Conservation (phyloP, 306 rosid species). For the Benincasa hispida region DNA sequence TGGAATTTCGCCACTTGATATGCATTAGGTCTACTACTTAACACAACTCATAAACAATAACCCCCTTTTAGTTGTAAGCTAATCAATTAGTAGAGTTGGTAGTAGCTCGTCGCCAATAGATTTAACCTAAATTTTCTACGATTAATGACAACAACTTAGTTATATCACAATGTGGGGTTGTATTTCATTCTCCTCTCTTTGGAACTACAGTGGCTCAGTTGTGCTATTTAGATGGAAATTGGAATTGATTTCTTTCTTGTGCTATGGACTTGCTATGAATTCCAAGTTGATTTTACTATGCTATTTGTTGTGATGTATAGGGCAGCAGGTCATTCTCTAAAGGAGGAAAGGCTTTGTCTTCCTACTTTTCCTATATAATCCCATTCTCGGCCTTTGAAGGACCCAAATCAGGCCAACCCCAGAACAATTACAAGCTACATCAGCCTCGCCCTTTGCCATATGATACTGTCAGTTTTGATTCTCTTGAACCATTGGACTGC, state of each 20-base stretch:
- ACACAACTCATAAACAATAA: background rate
- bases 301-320: slow-evolving; percentile 21
- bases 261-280: background rate
- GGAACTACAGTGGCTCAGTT: background rate
- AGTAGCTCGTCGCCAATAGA: background rate
- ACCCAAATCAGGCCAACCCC: slow-evolving; percentile 29
- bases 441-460: slow-evolving; percentile 27
- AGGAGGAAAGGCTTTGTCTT: slow-evolving; percentile 42
- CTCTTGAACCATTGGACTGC: slow-evolving; percentile 34
- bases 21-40: background rate
- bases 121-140: background rate
- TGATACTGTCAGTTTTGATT: slow-evolving; percentile 19
- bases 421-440: slow-evolving; percentile 23
- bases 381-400: slow-evolving; percentile 40
- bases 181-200: background rate
- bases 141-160: background rate
- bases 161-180: background rate
- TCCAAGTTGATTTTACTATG: background rate
- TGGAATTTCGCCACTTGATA: background rate
- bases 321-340: slow-evolving; percentile 28
- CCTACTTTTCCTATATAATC: slow-evolving; percentile 51
- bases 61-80: background rate
- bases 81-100: background rate
- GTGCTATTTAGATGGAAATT: background rate
- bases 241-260: background rate